phyloP scores from a whole-genome alignment of 164 flowering plant genomes.

The Dillenia suffruticosa region DNA sequence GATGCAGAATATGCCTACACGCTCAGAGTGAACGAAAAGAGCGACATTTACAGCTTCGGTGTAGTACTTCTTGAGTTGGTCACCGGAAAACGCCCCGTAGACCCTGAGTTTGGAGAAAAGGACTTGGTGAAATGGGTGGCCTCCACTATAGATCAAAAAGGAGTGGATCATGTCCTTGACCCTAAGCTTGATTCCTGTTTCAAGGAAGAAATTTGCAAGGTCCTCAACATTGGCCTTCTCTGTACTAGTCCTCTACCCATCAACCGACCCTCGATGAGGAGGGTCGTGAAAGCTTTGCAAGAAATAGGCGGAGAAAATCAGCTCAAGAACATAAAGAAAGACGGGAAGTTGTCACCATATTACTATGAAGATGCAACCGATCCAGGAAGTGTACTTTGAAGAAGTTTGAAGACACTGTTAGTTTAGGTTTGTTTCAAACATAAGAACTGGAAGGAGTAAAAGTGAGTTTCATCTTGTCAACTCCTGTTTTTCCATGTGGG shows the following conservation, averaged over 20 bases:
- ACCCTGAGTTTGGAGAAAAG: constrained; percentile 84
- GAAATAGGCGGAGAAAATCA: constrained; percentile 47
- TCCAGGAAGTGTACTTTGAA: constrained; percentile 71
- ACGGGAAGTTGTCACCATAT: constrained; percentile 77
- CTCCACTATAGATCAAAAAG: constrained; percentile 76
- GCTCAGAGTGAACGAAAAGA: constrained; percentile 92
- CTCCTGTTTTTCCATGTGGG: background rate
- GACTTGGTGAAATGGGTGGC: constrained; percentile 94
- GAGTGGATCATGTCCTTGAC: constrained; percentile 70
- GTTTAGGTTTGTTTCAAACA: background rate
- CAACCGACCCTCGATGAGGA: constrained; percentile 89
- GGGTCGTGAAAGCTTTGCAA: constrained; percentile 77
- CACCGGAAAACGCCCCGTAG: constrained; percentile 78
- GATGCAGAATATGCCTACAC: constrained; percentile 93
- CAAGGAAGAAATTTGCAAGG: constrained; percentile 75
- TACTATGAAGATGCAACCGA: constrained; percentile 76
- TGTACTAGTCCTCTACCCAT: constrained; percentile 94
- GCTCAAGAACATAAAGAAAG: constrained; percentile 38
- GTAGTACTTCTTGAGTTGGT: constrained; percentile 85
- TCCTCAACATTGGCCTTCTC: constrained; percentile 74
- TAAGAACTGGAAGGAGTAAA: constrained; percentile 2
- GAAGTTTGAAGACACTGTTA: constrained; percentile 33
- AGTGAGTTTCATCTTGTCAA: constrained; percentile 6
- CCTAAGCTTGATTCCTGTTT: constrained; percentile 68
- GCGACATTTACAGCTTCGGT: constrained; percentile 94